A percentile compares a stretch with the other conserved stretches of the same genome.
phyloP scores from a whole-genome alignment of 2,329 filamentous ascomycete species.

The Colletotrichum siamense region DNA sequence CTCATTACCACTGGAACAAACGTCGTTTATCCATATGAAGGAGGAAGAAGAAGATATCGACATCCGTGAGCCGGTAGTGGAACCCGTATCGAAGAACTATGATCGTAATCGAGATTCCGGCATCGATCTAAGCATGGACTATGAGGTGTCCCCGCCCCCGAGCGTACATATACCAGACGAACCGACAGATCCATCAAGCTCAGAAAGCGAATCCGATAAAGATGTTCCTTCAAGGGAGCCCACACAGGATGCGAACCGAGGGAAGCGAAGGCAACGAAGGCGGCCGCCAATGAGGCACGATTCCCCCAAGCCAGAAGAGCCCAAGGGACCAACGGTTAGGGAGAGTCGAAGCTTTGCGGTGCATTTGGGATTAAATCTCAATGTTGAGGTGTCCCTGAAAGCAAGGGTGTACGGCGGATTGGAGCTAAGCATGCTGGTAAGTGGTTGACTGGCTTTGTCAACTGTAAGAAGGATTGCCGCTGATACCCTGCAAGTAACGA shows the following conservation, averaged over 20 bases:
- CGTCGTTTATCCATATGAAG: constrained; percentile 14
- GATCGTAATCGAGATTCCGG: not conserved
- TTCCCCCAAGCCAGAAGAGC: not conserved
- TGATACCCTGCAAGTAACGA: not conserved
- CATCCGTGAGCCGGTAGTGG: not conserved
- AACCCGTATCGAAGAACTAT: not conserved
- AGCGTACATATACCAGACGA: not conserved
- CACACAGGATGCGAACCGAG: not conserved
- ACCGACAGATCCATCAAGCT: not conserved
- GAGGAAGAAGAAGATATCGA: not conserved
- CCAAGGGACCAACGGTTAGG: not conserved
- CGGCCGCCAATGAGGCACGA: not conserved
- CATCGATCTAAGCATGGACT: not conserved
- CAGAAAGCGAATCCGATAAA: constrained; percentile 2
- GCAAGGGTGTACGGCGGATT: constrained; percentile 1
- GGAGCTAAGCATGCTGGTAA: constrained; percentile 12
- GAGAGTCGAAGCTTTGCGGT: constrained; percentile 1
- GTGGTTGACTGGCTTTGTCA: not conserved
- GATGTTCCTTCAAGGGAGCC: not conserved
- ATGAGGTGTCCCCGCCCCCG: not conserved
- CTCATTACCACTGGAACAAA: constrained; percentile 9
- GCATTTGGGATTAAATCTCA: constrained; percentile 1
- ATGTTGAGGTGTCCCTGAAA: constrained; percentile 10
- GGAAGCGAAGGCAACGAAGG: not conserved
- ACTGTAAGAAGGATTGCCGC: not conserved